Conservation (phyloP, 495 filamentous ascomycete species). For the Neurospora africana region DNA sequence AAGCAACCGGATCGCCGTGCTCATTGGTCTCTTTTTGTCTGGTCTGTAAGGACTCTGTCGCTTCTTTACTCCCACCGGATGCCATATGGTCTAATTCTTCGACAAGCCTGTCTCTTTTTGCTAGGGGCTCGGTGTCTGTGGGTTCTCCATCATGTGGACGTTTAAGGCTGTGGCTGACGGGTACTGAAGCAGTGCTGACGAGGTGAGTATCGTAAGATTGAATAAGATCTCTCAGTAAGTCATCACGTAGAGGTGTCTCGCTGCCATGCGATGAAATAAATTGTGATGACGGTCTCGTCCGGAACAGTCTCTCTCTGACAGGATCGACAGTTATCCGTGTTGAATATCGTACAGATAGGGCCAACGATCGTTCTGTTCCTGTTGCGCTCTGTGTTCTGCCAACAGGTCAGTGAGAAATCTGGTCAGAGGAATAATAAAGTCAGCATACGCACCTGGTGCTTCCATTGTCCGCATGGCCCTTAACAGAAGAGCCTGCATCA, state of each 20-base stretch:
- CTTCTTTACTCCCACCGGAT: neutral
- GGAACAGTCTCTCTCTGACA: neutral
- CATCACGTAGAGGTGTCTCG: conserved; percentile 10
- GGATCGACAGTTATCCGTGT: neutral
- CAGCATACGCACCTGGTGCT: conserved; percentile 14
- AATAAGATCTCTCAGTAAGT: conserved; percentile 18
- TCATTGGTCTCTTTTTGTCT: neutral
- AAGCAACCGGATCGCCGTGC: neutral
- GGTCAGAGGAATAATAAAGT: neutral
- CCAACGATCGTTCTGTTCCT: neutral
- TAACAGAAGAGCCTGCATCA: conserved; percentile 20
- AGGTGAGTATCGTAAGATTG: neutral
- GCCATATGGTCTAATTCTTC: conserved; percentile 17
- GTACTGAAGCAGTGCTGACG: neutral
- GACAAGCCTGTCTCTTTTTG: conserved; percentile 21
- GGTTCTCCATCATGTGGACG: conserved; percentile 14
- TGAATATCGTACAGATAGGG: neutral
- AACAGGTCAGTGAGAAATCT: neutral
- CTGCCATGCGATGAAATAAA: conserved; percentile 3
- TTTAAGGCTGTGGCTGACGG: conserved; percentile 9
- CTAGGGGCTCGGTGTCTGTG: conserved; percentile 7
- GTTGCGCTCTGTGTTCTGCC: neutral
- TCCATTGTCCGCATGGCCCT: conserved; percentile 14
- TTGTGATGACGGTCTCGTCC: neutral
- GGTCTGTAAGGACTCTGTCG: neutral